Conservation (phyloP, 2,329 filamentous ascomycete species). For the Aureobasidium mangrovei region DNA sequence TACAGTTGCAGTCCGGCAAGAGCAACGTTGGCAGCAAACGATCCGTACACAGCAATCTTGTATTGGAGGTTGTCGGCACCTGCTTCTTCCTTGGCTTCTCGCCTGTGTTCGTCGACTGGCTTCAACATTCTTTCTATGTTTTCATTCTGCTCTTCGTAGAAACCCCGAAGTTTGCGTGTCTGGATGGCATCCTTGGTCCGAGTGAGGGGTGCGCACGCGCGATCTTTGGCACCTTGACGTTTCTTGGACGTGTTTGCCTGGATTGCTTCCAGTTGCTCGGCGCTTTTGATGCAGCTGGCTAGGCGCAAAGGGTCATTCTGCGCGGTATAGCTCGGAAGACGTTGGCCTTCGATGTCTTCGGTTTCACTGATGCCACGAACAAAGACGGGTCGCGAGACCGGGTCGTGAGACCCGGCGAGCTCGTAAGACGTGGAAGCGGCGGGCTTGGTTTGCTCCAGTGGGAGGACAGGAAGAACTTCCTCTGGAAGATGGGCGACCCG, state of each 20-base stretch:
- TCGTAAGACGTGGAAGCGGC: slow-evolving; percentile 34
- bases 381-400: slow-evolving; percentile 28
- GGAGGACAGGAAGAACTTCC: slow-evolving; percentile 20
- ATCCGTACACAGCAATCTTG: slow-evolving; percentile 58
- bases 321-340: slow-evolving; percentile 49
- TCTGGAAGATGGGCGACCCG: slow-evolving; percentile 14
- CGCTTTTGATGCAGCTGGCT: slow-evolving; percentile 65
- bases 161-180: slow-evolving; percentile 58
- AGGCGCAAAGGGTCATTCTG: slow-evolving; percentile 78
- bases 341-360: slow-evolving; percentile 39
- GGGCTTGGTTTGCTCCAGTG: slow-evolving; percentile 22
- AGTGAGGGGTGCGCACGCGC: slow-evolving; percentile 28
- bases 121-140: slow-evolving; percentile 88
- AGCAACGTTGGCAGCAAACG: slow-evolving; percentile 69
- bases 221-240: slow-evolving; percentile 41
- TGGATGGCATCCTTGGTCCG: slow-evolving; percentile 34
- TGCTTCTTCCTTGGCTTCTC: slow-evolving; percentile 69
- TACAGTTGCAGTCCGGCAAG: slow-evolving; percentile 79
- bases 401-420: slow-evolving; percentile 27
- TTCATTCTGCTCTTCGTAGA: slow-evolving; percentile 87
- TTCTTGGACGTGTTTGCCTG: slow-evolving; percentile 73
- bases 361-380: slow-evolving; percentile 23
- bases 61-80: slow-evolving; percentile 72
- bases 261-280: slow-evolving; percentile 65
- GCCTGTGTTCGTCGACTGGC: slow-evolving; percentile 81